Base-by-base conservation (phyloP, 2,329 filamentous ascomycete species). In the Sporothrix luriei region DNA sequence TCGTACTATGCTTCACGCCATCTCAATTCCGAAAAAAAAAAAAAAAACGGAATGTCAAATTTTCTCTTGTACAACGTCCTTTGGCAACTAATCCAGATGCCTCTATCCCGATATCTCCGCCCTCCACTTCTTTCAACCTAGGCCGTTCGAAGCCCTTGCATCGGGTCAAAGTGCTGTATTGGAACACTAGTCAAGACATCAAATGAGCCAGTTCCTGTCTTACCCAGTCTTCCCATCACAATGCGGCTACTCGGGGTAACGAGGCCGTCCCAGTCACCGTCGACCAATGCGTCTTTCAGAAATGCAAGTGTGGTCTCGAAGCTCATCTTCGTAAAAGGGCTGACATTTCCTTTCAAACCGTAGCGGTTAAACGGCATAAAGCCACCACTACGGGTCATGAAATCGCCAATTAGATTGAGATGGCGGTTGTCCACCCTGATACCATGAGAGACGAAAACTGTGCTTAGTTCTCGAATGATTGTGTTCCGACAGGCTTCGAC, bases 261-360 rank as follows among this genome's bases (percentile, higher is more conserved):
- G 71, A 99, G 82, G 76, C 95, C 91, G 79, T 99, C 95, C 85
- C 88, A 92, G 79, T 98, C 95, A 65, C 92, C 90, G 76, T 97
- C 93, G 70, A 96, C 83, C 33, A 97, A 90, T 1, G 95, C 94
- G 77, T 98, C 95, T 79, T 91, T 94, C 76, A 99, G 84, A 83
- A 97, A 97, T 0, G 91, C 90, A 51, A 98, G 87, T 2, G 95
- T 99, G 4, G 95, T 99, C 85, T 99, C 95, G 82, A 98, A 99
- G 79, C 92, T 97, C 94, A 98, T 98, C 85, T 98, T 98, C 81
- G 95, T 94, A 75, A 99, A 94, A 0, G 95, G 93, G 74, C 90
- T 94, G 38, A 94, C 90, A 76, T 92, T 94, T 73, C 91, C 89
- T 77, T 88, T 89, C 71, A 99, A 83, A 0, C 94, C 95, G 77